A percentile compares a stretch with the other conserved stretches of the same genome.
These are phyloP conservation scores for Hypoxylon lienhwacheense DNA, from an alignment of 495 filamentous ascomycete species.

Conservation along the genomic window DNA sequence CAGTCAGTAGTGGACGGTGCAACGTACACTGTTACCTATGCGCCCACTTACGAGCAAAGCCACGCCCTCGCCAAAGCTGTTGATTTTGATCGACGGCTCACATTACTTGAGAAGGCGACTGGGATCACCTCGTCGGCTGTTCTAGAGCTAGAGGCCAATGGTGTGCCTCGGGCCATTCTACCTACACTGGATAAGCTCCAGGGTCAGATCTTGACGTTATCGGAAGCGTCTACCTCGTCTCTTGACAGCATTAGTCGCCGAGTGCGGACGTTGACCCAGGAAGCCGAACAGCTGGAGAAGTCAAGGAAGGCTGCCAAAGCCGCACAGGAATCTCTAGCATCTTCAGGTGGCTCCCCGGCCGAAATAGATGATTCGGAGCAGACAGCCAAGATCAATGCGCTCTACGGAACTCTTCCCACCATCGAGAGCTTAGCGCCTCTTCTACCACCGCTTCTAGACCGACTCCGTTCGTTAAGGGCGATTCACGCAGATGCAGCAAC, in stretches of 20 bases:
- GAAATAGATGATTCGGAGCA: slow-evolving; percentile 63
- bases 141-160: slow-evolving; percentile 61
- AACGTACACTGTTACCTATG: slow-evolving; percentile 59
- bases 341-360: slow-evolving; percentile 43
- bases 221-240: slow-evolving; percentile 62
- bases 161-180: slow-evolving; percentile 66
- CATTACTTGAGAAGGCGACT: slow-evolving; percentile 75
- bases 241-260: slow-evolving; percentile 75
- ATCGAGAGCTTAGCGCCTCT: slow-evolving; percentile 86
- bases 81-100: slow-evolving; percentile 81
- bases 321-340: slow-evolving; percentile 60
- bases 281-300: slow-evolving; percentile 77
- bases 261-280: slow-evolving; percentile 72
- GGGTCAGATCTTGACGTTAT: slow-evolving; percentile 66
- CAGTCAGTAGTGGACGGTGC: slow-evolving; percentile 25
- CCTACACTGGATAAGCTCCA: slow-evolving; percentile 79
- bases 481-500: slow-evolving; percentile 86
- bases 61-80: slow-evolving; percentile 77
- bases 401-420: slow-evolving; percentile 85
- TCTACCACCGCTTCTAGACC: slow-evolving; percentile 81
- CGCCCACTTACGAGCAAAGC: slow-evolving; percentile 60
- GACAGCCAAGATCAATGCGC: slow-evolving; percentile 82
- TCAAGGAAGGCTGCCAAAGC: slow-evolving; percentile 71
- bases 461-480: slow-evolving; percentile 77
- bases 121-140: slow-evolving; percentile 72